phyloP scores from a whole-genome alignment of 345 rosid genomes.

The Noccaea caerulescens region DNA sequence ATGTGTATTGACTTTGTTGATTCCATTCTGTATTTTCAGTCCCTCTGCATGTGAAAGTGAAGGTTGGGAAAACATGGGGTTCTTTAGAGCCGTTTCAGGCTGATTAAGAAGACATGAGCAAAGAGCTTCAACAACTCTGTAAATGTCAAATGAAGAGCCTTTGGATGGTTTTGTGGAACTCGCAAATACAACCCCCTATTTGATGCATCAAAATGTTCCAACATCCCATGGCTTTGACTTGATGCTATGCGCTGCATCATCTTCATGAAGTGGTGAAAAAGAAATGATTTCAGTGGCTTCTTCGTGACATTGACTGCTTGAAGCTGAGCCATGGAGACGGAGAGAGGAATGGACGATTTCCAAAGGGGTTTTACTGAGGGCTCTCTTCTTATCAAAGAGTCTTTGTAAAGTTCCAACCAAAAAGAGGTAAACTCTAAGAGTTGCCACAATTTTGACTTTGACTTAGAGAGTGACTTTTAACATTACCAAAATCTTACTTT shows the following conservation, averaged over 20 bases:
- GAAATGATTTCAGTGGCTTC: constrained; percentile 11
- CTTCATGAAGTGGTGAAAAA: constrained; percentile 29
- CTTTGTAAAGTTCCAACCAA: constrained; percentile 20
- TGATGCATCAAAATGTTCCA: constrained; percentile 16
- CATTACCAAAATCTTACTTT: constrained; percentile 14
- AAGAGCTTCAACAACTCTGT: background rate
- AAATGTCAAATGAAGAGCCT: constrained; percentile 1
- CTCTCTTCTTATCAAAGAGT: constrained; percentile 25
- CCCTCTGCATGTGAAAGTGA: constrained; percentile 82
- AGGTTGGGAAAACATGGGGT: constrained; percentile 96
- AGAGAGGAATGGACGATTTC: background rate
- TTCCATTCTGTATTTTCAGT: constrained; percentile 50
- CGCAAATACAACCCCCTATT: background rate
- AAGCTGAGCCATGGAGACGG: constrained; percentile 22
- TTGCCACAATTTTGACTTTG: constrained; percentile 11
- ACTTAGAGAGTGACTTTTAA: constrained; percentile 8
- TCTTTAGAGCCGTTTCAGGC: constrained; percentile 66
- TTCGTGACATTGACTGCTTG: background rate
- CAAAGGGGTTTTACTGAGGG: constrained; percentile 15
- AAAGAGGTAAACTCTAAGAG: too few relatives aligned
- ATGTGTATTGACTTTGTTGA: constrained; percentile 19
- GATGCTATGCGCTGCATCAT: constrained; percentile 12
- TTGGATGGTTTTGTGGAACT: constrained; percentile 24
- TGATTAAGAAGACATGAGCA: constrained; percentile 44
- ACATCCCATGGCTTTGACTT: constrained; percentile 9